These are phyloP conservation scores for Pulveroboletus sp. DNA, from an alignment of 768 basidiomycete genomes.

Conservation along the genomic window DNA sequence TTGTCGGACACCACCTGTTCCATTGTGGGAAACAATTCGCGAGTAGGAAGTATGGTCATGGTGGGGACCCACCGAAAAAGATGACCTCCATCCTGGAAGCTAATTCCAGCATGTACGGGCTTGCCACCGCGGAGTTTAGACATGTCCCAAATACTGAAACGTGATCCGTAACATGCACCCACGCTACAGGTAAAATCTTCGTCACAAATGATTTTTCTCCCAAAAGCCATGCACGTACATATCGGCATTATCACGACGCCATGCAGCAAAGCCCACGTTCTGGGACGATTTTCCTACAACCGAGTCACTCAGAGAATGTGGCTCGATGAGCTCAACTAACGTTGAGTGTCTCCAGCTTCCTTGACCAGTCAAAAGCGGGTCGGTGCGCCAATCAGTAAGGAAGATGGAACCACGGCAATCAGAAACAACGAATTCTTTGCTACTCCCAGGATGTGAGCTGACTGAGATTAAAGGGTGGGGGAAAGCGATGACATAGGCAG, in stretches of 20 bases:
- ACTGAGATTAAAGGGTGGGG: conserved; percentile 69
- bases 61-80: conserved; percentile 54
- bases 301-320: conserved; percentile 55
- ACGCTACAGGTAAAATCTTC: conserved; percentile 42
- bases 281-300: conserved; percentile 43
- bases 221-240: conserved; percentile 50
- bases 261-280: conserved; percentile 61
- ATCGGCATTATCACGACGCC: conserved; percentile 68
- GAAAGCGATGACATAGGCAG: conserved; percentile 74
- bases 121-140: conserved; percentile 71
- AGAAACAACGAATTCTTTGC: conserved; percentile 78
- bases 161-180: conserved; percentile 71
- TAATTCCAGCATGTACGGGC: conserved; percentile 58
- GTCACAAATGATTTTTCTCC: neutral
- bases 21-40: conserved; percentile 1
- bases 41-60: neutral
- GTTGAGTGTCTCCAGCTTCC: conserved; percentile 60
- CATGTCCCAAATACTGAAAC: conserved; percentile 76
- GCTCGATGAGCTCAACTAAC: conserved; percentile 71
- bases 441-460: conserved; percentile 64
- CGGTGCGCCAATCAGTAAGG: conserved; percentile 80
- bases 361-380: conserved; percentile 52
- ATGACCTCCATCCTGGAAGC: conserved; percentile 65
- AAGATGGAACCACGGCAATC: conserved; percentile 74
- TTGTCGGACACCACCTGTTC: conserved; percentile 72